Evolutionary conservation across 805 yeast genomes (phyloP), one percentile per base, ranked within the genome.

Genomic region (Tetrapisispora iriomotensis): DNA sequence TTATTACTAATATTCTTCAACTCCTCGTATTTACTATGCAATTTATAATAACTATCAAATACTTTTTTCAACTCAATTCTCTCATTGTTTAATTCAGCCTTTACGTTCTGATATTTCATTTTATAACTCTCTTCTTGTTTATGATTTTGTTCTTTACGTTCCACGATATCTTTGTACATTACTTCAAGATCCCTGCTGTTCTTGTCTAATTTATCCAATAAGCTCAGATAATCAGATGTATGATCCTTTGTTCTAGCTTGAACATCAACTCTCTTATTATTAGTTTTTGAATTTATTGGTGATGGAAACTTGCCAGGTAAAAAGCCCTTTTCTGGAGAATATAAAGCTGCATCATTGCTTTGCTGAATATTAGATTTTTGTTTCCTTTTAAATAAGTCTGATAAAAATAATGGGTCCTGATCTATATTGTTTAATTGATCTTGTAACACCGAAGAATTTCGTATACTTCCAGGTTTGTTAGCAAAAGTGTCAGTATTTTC

Each of bases 41-140:
- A 54, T 22, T 50, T 47, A 37, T 54, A 59, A 35, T 56, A 63
- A 10, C 64, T 58, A 39, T 65, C 68, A 39, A 56, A 63, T 4
- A 63, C 37, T 39, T 49, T 49, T 38, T 62, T 59, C 5, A 61
- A 52, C 32, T 61, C 60, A 39, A 52, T 54, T 41, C 64, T 46
- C 42, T 63, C 67, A 9, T 45, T 37, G 6, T 58, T 52, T 28
- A 63, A 51, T 36, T 64, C 68, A 18, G 32, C 34, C 29, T 58
- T 53, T 3, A 59, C 45, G 5, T 50, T 41, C 5, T 45, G 37
- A 35, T 63, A 63, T 32, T 60, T 56, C 12, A 42, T 33, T 29
- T 53, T 46, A 20, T 48, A 51, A 18, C 40, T 36, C 13, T 42
- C 33, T 36, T 48, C 50, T 25, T 37, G 28, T 17, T 30, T 30